Base-by-base conservation (phyloP, 176 grass and related monocot genomes). In the Phragmites australis region DNA sequence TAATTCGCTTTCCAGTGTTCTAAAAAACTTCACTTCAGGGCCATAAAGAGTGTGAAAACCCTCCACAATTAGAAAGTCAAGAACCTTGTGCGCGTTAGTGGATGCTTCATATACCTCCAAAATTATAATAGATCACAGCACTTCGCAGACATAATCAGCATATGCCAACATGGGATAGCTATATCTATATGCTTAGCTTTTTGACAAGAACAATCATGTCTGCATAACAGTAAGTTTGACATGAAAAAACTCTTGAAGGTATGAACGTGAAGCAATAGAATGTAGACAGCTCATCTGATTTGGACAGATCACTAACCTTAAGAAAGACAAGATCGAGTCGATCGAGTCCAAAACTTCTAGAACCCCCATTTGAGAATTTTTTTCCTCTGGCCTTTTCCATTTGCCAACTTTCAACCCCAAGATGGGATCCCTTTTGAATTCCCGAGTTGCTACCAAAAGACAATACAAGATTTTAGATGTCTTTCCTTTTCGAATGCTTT, bases 261-360 rank as follows among this genome's bases (percentile, higher is more conserved):
- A 56, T 41, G 17, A 66, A 58, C 3, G 9, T 64, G 18, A 74
- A 66, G 75, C 30, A 50, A 25, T 58, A 79, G 3, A 82, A 56
- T 59, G 50, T 19, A 68, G 43, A 80, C 68, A 88, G 27, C 81
- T 80, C 76, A 29, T 54, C 30, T 69, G 85, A 87, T 76, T 75
- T 80, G 45, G 82, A 84, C 82, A 54, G 15, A 52, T 69, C 61
- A 70, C 76, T 54, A 12, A 70, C 61, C 43, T 84, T 53, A 41
- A 9, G 27, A 54, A 83, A 62, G 26, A 62, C 70, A 59, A 31
- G 45, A 63, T 26, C 1, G 1, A 59, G 21, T 64, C 44, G 14
- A 63, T 64, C 44, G 14, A 63, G 18, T 70, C 62, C 55, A 70
- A 81, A 44, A 69, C 42, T 80, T 84, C 53, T 69, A 75, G 75